Evolutionary conservation across 2,329 filamentous ascomycete genomes (phyloP), one percentile per base, ranked within the genome.

Genomic region (Pseudovirgaria hyperparasitica): DNA sequence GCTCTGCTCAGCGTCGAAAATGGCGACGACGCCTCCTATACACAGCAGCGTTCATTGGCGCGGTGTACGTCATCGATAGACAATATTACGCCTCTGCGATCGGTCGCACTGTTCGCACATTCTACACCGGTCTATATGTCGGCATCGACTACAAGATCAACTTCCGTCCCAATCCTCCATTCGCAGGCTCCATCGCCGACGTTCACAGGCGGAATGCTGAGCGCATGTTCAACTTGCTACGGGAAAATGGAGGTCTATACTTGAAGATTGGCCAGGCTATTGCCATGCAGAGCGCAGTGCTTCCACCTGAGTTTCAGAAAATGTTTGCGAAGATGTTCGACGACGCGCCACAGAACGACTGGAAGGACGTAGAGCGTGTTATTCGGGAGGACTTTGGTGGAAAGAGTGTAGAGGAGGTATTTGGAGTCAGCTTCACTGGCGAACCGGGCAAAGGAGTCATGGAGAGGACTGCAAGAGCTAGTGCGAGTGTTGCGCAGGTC

Each of bases 251-350:
- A 33, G 90, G 90, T 0, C 58, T 98, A 11, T 98, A 96, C 49
- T 65, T 96, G 48, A 98, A 98, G 66, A 94, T 98, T 32, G 90
- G 90, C 1, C 90, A 98, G 63, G 90, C 90, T 4, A 87, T 98
- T 40, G 90, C 87, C 9, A 96, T 96, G 90, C 90, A 98, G 63
- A 87, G 81, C 40, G 87, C 87, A 0, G 76, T 96, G 15, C 60
- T 98, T 35, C 90, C 90, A 15, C 82, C 86, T 0, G 85, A 93
- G 54, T 96, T 96, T 43, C 85, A 93, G 61, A 76, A 77, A 45
- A 96, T 94, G 85, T 98, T 98, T 49, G 67, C 78, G 13, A 71
- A 79, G 45, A 94, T 98, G 84, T 98, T 96, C 50, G 90, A 96
- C 50, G 87, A 96, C 60, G 90, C 90, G 36, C 86, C 87, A 19